These are phyloP conservation scores for Dictyostelium purpureum DNA, from an alignment of 78 protist genomes.

Conservation along the genomic window DNA sequence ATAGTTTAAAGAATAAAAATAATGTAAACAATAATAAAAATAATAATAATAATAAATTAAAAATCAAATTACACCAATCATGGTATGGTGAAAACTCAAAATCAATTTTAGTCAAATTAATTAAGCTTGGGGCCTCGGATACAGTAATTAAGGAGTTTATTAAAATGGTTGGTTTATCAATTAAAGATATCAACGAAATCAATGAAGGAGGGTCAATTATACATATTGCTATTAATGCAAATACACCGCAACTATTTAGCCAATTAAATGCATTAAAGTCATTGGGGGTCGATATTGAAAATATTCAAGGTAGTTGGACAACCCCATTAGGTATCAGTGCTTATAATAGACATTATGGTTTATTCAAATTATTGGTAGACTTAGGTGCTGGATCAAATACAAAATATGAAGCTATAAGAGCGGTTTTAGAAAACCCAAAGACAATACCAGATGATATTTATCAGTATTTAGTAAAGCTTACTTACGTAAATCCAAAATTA, in stretches of 20 bases:
- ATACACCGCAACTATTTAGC: not conserved
- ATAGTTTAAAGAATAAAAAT: too few relatives aligned
- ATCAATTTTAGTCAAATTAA: not conserved
- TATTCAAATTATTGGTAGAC: not conserved
- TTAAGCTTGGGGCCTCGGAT: not conserved
- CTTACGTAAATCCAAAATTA: not conserved
- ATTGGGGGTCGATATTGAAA: not conserved
- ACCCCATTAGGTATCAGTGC: not conserved
- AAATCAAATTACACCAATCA: not conserved
- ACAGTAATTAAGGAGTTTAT: not conserved
- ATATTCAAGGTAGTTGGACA: not conserved
- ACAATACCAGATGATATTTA: too few relatives aligned
- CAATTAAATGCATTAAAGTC: not conserved
- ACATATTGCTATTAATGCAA: conserved; percentile 3
- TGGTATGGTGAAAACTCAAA: not conserved
- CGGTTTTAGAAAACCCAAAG: too few relatives aligned
- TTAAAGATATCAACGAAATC: not conserved
- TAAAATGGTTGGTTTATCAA: not conserved
- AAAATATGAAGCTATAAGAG: too few relatives aligned
- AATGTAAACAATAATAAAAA: too few relatives aligned
- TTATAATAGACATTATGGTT: not conserved
- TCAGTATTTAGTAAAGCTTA: too few relatives aligned
- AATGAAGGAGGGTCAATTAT: not conserved
- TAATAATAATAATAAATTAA: too few relatives aligned
- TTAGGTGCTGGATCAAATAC: conserved; percentile 1